Base-by-base conservation (phyloP, 1,284 basidiomycete genomes). In the Moesziomyces globuligerus region DNA sequence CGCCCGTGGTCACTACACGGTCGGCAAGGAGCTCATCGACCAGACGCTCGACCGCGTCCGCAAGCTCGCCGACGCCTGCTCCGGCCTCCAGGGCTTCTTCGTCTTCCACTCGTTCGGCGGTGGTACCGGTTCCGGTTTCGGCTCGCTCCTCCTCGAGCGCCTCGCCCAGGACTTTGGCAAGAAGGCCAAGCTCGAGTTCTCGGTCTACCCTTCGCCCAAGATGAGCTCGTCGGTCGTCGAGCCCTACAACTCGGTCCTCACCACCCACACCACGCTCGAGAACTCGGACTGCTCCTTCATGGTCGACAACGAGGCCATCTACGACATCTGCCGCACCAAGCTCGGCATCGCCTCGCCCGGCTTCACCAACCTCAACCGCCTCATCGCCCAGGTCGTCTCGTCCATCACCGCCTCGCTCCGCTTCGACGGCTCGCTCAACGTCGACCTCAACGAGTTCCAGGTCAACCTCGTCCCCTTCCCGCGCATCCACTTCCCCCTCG, bases 101-200 rank as follows among this genome's bases (percentile, higher is more conserved):
- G 93, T 98, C 82, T 98, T 98, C 89, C 96, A 98, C 87, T 98
- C 96, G 42, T 97, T 98, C 82, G 96, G 96, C 83, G 96, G 96
- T 84, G 96, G 96, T 85, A 98, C 95, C 78, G 96, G 96, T 81
- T 98, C 96, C 69, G 96, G 96, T 79, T 98, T 99, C 84, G 96
- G 96, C 83, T 94, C 96, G 51, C 90, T 98, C 77, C 87, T 98
- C 54, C 88, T 98, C 71, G 96, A 98, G 85, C 90, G 93, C 65
- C 89, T 98, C 67, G 95, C 94, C 40, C 90, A 91, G 69, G 95
- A 98, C 86, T 98, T 98, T 81, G 96, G 96, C 84, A 98, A 98
- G 85, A 98, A 98, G 87, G 94, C 94, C 53, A 98, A 98, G 87
- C 88, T 98, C 75, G 95, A 98, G 85, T 98, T 99, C 86, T 92